A percentile compares a stretch with the other conserved stretches of the same genome.
These are phyloP conservation scores for Priceomyces castillae DNA, from an alignment of 805 yeast species.

Conservation along the genomic window DNA sequence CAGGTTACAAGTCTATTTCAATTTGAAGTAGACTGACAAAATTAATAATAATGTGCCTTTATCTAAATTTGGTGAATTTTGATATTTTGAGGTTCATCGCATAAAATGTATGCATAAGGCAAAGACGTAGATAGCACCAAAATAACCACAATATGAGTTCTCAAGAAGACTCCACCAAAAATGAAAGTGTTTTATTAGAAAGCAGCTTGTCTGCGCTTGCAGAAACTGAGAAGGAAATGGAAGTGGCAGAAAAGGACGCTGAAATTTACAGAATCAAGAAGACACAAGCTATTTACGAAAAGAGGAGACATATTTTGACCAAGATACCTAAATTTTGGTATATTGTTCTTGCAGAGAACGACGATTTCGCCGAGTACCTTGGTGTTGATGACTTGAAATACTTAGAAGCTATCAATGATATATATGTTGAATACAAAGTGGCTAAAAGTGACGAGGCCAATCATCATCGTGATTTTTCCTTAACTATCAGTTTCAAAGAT, in stretches of 20 bases:
- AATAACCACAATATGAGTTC: background rate
- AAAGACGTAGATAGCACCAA: background rate
- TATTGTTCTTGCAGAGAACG: conserved; percentile 76
- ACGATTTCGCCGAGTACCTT: conserved; percentile 79
- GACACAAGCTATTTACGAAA: conserved; percentile 55
- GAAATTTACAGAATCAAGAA: conserved; percentile 51
- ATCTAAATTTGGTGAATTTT: background rate
- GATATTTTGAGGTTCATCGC: background rate
- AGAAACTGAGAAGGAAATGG: conserved; percentile 56
- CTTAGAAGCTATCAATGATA: conserved; percentile 62
- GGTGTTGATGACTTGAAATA: conserved; percentile 74
- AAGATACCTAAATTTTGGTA: conserved; percentile 83
- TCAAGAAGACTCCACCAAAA: background rate
- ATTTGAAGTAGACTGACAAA: no score
- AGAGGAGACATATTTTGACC: conserved; percentile 51
- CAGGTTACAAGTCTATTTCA: no score
- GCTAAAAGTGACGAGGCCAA: conserved; percentile 31
- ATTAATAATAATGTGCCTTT: background rate
- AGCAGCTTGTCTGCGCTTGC: conserved; percentile 45
- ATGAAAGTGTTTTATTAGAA: conserved; percentile 17
- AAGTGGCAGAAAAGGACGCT: conserved; percentile 56
- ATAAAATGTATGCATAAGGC: background rate
- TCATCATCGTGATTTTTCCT: conserved; percentile 52
- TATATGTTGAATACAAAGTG: conserved; percentile 55
- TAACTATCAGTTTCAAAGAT: conserved; percentile 53